phyloP scores from a whole-genome alignment of 192 early-diverging fungal species.

The Backusella tarrabulga region DNA sequence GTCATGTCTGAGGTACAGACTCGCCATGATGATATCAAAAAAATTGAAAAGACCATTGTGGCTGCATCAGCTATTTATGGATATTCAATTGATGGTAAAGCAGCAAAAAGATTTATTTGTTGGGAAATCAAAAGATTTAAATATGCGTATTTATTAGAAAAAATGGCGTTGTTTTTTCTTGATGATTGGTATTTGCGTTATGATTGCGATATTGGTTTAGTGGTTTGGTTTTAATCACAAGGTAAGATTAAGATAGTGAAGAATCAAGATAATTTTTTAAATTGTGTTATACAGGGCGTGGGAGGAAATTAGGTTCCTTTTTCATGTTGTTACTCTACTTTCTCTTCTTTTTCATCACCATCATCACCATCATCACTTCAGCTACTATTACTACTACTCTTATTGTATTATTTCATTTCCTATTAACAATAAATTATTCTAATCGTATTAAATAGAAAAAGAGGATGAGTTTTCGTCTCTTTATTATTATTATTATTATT shows the following conservation, averaged over 20 bases:
- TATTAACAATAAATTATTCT: no score
- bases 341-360: no score
- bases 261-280: neutral
- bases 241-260: neutral
- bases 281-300: neutral
- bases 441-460: no score
- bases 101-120: conserved; percentile 52
- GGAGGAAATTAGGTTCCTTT: neutral
- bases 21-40: conserved; percentile 78
- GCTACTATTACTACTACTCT: no score
- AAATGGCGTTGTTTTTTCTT: conserved; percentile 43
- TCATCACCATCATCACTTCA: no score
- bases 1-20: conserved; percentile 80
- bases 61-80: conserved; percentile 84
- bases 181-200: conserved; percentile 23
- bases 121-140: no score
- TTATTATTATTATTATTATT: no score
- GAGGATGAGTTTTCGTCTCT: no score
- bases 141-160: conserved; percentile 21
- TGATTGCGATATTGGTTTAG: conserved; percentile 42
- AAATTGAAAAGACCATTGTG: conserved; percentile 84
- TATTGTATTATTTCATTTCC: no score
- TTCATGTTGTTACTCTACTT: no score
- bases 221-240: conserved; percentile 37
- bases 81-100: conserved; percentile 79